Evolutionary conservation across 169 alveolate genomes (phyloP), one percentile per base, ranked within the genome.

Genomic region (Toxoplasma gondii): DNA sequence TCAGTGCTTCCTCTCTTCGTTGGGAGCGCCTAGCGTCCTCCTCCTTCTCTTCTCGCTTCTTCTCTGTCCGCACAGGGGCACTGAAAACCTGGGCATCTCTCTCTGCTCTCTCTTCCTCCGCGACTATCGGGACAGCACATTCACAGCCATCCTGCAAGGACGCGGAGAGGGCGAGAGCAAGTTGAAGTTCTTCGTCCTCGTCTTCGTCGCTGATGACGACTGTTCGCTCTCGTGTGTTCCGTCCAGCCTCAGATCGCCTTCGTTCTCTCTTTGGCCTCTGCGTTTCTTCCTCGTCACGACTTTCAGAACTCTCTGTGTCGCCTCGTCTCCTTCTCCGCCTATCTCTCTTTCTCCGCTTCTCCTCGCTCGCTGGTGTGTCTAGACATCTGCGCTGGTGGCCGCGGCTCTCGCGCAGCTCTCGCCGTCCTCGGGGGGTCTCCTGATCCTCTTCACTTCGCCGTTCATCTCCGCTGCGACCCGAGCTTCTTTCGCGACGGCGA

Each of bases 111-210:
- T 64, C 82, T 4, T 22, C 82, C 39, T 69, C 19, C 39, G 5
- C 82, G 43, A 7, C 39, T 4, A 7, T 2, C 17, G 22, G 22
- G 12, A 4, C 4, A 4, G 74, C 29, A 4, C 86, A 10, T 78
- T 19, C 45, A 36, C 44, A 10, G 39, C 45, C n/a, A 36, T 36
- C 45, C 39, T 78, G 86, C 86, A 78, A 1, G 12, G 90, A 82
- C 19, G 67, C 67, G 19, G 90, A 82, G 34, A 82, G 54, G 24
- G 90, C 90, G 12, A 82, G 90, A 82, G 90, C 90, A 12, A 82
- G 38, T 24, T 82, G 90, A 22, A 82, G 67, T 38, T 82, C 69
- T 36, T 38, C 64, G 17, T 82, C 90, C 67, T 82, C 90, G 38
- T 82, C 67, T 38, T 82, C 90, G 69, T 82, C 90, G 53, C 45